Base-by-base conservation (phyloP, 2,329 filamentous ascomycete genomes). In the Fusarium guadeloupense region DNA sequence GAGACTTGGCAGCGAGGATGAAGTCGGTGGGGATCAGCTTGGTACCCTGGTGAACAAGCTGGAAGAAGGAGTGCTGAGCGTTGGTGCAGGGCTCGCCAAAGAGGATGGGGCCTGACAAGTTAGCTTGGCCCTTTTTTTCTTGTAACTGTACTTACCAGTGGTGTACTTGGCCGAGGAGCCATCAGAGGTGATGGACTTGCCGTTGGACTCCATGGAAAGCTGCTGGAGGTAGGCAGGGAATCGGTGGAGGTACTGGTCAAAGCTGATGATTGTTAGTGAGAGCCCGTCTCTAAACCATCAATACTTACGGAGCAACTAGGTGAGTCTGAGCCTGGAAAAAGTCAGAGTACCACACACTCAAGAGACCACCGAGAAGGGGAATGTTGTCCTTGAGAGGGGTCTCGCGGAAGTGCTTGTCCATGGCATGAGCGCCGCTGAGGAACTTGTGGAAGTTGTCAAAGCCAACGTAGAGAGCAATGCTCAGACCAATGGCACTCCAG, bases 61-160 rank as follows among this genome's bases (percentile, higher is more conserved):
- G 95, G 89, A 96, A 99, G 89, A 99, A 99, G 59, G 95, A 98
- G 86, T 99, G 95, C 83, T 99, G 95, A 38, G 95, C 95, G 76
- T 99, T 99, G 77, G 95, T 99, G 79, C 93, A 96, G 48, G 95
- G 95, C 84, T 99, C 95, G 74, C 95, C 95, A 75, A 99, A 99
- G 63, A 99, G 83, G 75, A 99, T 94, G 49, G 95, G 87, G 42
- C 95, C 80, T 81, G 3, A 10, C 7, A 19, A 21, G 56, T 74
- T 52, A 74, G 66, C 23, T 19, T 51, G 2, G 62, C 39, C 34
- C 16, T 26, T 16, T 9, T 7, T 21, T 16, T 37, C 4, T 10
- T 16, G 5, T 5, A 6, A 8, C 7, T 12, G 3, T 12, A 59
- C 76, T 69, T 66, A 80, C 78, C 94, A 31, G 95, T 99, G 54